Evolutionary conservation across 176 grass and related monocot species (phyloP).

Genomic region (Hsuehochloa calcarea): DNA sequence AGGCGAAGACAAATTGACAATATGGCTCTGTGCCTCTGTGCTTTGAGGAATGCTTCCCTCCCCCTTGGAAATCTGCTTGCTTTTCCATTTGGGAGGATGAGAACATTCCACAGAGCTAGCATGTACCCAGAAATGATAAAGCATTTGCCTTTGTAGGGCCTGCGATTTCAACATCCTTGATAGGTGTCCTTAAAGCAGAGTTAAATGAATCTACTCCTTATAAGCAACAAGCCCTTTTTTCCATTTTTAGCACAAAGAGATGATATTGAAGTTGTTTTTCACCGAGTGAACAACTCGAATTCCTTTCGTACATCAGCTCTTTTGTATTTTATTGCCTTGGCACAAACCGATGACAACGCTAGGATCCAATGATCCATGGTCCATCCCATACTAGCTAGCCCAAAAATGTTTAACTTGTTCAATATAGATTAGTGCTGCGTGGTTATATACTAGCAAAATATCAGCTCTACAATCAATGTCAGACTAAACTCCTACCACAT

Average conservation of each 20-base stretch:
- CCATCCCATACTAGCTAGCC: neutral
- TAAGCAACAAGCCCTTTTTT: neutral
- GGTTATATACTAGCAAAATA: neutral
- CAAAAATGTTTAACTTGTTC: neutral
- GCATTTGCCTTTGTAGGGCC: neutral
- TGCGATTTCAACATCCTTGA: slow-evolving; percentile 14
- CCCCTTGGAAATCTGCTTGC: neutral
- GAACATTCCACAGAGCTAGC: slow-evolving; percentile 14
- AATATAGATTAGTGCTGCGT: neutral
- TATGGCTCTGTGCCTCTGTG: neutral
- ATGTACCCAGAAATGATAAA: slow-evolving; percentile 28
- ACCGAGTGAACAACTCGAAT: neutral
- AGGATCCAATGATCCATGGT: neutral
- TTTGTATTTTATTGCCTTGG: neutral
- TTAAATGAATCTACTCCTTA: neutral
- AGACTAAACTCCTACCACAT: neutral
- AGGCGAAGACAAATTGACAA: neutral
- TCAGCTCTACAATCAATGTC: neutral
- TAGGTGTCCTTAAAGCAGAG: neutral
- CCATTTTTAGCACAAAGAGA: neutral
- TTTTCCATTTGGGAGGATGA: slow-evolving; percentile 33
- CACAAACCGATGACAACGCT: neutral
- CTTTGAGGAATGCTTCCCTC: neutral
- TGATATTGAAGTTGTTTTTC: neutral
- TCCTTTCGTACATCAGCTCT: neutral